Conservation (phyloP, 208 protist genomes). For the Sergeia podlipaevii region DNA sequence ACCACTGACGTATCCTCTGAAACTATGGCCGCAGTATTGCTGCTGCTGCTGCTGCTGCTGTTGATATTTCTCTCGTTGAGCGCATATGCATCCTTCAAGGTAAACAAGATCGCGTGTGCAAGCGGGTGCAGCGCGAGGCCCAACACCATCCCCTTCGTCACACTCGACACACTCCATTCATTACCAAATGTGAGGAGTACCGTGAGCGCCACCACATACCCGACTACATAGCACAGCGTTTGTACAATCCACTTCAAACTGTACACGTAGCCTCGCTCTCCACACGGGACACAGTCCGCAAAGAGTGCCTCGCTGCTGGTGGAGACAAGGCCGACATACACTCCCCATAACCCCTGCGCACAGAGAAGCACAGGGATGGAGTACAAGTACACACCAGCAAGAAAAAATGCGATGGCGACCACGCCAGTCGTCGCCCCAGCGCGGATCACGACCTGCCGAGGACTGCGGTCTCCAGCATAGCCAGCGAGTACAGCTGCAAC, state of each 20-base stretch:
- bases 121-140: constrained; percentile 23
- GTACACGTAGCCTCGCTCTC: constrained; percentile 39
- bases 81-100: constrained; percentile 21
- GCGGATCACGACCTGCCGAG: constrained; percentile 18
- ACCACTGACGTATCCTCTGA: neutral
- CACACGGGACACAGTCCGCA: constrained; percentile 45
- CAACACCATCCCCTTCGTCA: constrained; percentile 24
- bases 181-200: constrained; percentile 36
- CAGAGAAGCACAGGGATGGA: too few relatives aligned
- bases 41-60: neutral
- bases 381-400: neutral
- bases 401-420: constrained; percentile 19
- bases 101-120: constrained; percentile 13
- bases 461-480: constrained; percentile 6
- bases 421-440: constrained; percentile 20
- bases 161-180: constrained; percentile 20
- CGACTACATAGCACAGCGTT: constrained; percentile 48
- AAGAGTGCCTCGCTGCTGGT: constrained; percentile 59
- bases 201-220: constrained; percentile 27
- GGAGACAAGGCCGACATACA: constrained; percentile 31
- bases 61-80: constrained; percentile 1
- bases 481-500: constrained; percentile 21
- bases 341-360: constrained; percentile 40
- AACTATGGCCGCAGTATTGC: neutral
- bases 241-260: constrained; percentile 73